These are phyloP conservation scores for Bacidia rubella DNA, from an alignment of 495 filamentous ascomycete genomes.

Conservation along the genomic window DNA sequence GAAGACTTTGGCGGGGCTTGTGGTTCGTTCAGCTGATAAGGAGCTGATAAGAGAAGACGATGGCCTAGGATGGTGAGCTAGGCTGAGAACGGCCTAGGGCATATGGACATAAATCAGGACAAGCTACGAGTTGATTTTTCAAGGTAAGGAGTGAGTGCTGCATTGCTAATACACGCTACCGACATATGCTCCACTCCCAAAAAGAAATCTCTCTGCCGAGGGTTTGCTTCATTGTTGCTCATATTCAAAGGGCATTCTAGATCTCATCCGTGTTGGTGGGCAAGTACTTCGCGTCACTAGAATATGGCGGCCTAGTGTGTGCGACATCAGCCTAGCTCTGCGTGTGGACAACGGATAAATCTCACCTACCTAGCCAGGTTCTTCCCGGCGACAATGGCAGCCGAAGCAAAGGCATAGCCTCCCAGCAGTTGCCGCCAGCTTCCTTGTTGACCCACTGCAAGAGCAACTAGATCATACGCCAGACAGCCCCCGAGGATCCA, in stretches of 20 bases:
- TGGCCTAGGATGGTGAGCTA: too few species aligned
- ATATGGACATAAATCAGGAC: too few species aligned
- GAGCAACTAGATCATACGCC: conserved; percentile 36
- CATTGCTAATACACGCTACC: too few species aligned
- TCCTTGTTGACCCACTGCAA: conserved; percentile 32
- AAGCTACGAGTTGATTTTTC: too few species aligned
- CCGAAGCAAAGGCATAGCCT: conserved; percentile 31
- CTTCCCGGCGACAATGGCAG: conserved; percentile 35
- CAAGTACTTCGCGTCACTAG: conserved; percentile 11
- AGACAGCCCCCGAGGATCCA: conserved; percentile 41
- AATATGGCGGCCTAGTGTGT: conserved; percentile 19
- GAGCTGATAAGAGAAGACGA: neutral
- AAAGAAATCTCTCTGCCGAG: too few species aligned
- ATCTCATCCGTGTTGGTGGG: conserved; percentile 15
- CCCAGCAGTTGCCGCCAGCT: conserved; percentile 33
- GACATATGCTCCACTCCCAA: too few species aligned
- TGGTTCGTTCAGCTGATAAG: neutral
- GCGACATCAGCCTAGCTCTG: neutral
- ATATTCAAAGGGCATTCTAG: conserved; percentile 15
- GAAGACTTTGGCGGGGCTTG: neutral
- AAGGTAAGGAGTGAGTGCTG: too few species aligned
- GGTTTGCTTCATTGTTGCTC: too few species aligned
- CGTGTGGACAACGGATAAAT: neutral
- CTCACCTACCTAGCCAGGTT: conserved; percentile 33
- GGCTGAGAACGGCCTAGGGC: too few species aligned